Conservation (phyloP, 495 filamentous ascomycete genomes). For the Bacidia rubella region DNA sequence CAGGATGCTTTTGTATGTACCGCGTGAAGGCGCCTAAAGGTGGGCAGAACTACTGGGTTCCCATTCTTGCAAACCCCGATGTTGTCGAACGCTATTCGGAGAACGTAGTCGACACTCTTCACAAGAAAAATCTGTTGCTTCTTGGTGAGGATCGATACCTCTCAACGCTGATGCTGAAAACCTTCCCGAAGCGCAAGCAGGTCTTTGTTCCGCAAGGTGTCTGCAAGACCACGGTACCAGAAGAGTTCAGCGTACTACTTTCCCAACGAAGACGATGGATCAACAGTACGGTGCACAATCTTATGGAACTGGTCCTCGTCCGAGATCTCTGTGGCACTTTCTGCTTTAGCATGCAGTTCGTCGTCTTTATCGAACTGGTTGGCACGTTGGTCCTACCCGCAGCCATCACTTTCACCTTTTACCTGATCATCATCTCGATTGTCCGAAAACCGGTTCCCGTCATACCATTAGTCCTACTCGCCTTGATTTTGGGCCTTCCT, state of each 20-base stretch:
- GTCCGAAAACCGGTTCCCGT: conserved; percentile 69
- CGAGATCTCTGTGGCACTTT: conserved; percentile 96
- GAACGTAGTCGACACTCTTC: conserved; percentile 96
- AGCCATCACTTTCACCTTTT: conserved; percentile 92
- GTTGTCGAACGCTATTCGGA: conserved; percentile 99
- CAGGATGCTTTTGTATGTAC: conserved; percentile 99
- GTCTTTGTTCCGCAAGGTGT: conserved; percentile 97
- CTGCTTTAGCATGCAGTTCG: conserved; percentile 99
- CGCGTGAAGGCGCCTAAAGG: conserved; percentile 98
- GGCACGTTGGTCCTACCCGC: conserved; percentile 91
- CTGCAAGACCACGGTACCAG: conserved; percentile 95
- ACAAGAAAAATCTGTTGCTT: conserved; percentile 94
- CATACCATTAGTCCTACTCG: conserved; percentile 84
- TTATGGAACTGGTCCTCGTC: conserved; percentile 94
- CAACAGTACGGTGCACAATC: conserved; percentile 97
- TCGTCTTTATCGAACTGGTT: conserved; percentile 89
- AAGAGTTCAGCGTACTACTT: conserved; percentile 80
- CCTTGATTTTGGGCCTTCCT: conserved; percentile 83
- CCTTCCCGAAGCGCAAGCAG: conserved; percentile 98
- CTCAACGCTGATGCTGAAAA: conserved; percentile 93
- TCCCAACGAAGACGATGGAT: conserved; percentile 97
- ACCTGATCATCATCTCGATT: conserved; percentile 84
- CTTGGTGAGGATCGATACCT: conserved; percentile 96
- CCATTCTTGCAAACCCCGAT: conserved; percentile 95
- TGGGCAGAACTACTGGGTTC: conserved; percentile 98